phyloP scores from a whole-genome alignment of 805 yeast species.

The Zygoascus flipseniorum region DNA sequence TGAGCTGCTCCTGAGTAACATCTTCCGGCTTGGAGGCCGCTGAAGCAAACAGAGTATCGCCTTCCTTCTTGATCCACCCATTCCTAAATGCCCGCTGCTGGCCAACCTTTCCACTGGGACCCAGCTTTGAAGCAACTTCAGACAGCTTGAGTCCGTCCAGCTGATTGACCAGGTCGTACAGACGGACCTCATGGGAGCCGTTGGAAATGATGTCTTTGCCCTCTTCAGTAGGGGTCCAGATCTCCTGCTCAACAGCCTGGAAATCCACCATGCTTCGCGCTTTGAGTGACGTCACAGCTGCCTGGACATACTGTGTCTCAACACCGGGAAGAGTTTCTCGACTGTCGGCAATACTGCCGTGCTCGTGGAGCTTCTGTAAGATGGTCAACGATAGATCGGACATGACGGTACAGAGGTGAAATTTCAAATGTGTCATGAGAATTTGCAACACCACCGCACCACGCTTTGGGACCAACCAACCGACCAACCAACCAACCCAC shows the following conservation, averaged over 20 bases:
- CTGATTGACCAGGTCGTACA: constrained; percentile 61
- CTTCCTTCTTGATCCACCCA: constrained; percentile 90
- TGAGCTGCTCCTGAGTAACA: constrained; percentile 55
- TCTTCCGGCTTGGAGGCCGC: constrained; percentile 47
- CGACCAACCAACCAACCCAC: not conserved
- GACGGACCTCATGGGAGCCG: constrained; percentile 87
- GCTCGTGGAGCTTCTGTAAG: constrained; percentile 54
- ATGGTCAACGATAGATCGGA: constrained; percentile 30
- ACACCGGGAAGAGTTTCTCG: constrained; percentile 52
- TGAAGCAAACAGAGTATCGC: constrained; percentile 61
- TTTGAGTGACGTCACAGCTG: constrained; percentile 80
- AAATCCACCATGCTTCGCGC: constrained; percentile 76
- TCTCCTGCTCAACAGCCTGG: constrained; percentile 63
- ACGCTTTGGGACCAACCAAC: not conserved
- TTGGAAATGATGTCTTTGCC: constrained; percentile 67
- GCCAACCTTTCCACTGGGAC: constrained; percentile 75
- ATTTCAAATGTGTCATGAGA: not conserved
- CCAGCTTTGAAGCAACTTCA: constrained; percentile 58
- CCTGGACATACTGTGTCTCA: constrained; percentile 30
- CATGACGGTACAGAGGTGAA: constrained; percentile 10
- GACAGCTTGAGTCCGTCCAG: constrained; percentile 75
- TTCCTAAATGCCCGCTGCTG: constrained; percentile 97
- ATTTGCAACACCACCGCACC: not conserved
- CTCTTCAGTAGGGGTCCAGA: constrained; percentile 70
- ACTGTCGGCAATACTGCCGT: constrained; percentile 50